These are phyloP conservation scores for Ceratobasidium sp. DNA, from an alignment of 1,284 basidiomycete species.

Conservation along the genomic window DNA sequence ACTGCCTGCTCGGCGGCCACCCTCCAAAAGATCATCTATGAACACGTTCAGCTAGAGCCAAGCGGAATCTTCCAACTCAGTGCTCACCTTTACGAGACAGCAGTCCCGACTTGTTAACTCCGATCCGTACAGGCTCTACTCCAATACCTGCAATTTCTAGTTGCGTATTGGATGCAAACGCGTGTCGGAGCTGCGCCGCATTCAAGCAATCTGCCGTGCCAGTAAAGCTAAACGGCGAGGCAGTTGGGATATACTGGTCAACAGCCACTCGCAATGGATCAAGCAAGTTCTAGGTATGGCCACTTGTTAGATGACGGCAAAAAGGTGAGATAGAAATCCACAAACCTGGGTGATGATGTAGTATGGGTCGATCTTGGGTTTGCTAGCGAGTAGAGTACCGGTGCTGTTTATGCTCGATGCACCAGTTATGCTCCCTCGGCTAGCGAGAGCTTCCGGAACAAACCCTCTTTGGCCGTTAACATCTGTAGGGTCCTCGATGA, in stretches of 20 bases:
- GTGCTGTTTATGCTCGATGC: slow-evolving; percentile 52
- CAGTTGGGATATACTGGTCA: slow-evolving; percentile 64
- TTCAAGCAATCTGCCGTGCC: slow-evolving; percentile 77
- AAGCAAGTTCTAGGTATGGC: slow-evolving; percentile 63
- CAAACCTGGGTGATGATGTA: slow-evolving; percentile 83
- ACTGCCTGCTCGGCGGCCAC: slow-evolving; percentile 75
- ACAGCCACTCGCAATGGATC: slow-evolving; percentile 80
- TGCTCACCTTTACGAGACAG: slow-evolving; percentile 74
- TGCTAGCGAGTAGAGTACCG: slow-evolving; percentile 55
- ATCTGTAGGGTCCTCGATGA: slow-evolving; percentile 88
- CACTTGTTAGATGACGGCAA: slow-evolving; percentile 10
- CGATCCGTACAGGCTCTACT: slow-evolving; percentile 17
- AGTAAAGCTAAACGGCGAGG: slow-evolving; percentile 78
- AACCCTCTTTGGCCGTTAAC: slow-evolving; percentile 64
- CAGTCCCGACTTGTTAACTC: slow-evolving; percentile 82
- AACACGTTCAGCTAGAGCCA: not conserved
- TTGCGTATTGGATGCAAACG: slow-evolving; percentile 64
- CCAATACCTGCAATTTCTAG: slow-evolving; percentile 30
- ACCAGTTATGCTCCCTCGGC: slow-evolving; percentile 38
- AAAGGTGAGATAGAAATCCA: slow-evolving; percentile 27
- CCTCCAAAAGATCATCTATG: slow-evolving; percentile 74
- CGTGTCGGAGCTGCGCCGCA: slow-evolving; percentile 68
- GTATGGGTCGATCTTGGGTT: slow-evolving; percentile 85
- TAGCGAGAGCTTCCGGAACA: slow-evolving; percentile 53
- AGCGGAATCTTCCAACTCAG: not conserved